phyloP scores from a whole-genome alignment of 176 grass and related monocot genomes.

The Carex cristatella region DNA sequence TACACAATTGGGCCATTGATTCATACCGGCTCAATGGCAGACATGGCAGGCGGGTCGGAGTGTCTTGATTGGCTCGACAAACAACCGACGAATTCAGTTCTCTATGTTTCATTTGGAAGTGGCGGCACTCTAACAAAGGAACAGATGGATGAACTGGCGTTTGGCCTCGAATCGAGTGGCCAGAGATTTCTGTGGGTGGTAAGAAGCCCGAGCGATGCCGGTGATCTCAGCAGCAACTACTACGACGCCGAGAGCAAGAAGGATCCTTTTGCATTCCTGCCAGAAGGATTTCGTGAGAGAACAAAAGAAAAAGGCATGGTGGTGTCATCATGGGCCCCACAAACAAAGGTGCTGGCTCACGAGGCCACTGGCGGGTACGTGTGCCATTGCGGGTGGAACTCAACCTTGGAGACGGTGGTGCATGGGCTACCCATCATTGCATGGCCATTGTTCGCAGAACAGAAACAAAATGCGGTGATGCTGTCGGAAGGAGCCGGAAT shows the following conservation, averaged over 20 bases:
- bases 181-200: slow-evolving; percentile 50
- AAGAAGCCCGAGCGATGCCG: slow-evolving; percentile 27
- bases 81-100: slow-evolving; percentile 43
- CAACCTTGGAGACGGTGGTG: slow-evolving; percentile 23
- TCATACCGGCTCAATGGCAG: not conserved
- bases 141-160: slow-evolving; percentile 43
- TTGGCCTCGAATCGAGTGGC: slow-evolving; percentile 35
- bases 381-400: slow-evolving; percentile 83
- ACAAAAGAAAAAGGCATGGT: slow-evolving; percentile 23
- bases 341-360: slow-evolving; percentile 38
- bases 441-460: slow-evolving; percentile 52
- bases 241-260: not conserved
- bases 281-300: slow-evolving; percentile 31
- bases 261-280: slow-evolving; percentile 27
- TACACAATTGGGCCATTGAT: slow-evolving; percentile 49
- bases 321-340: slow-evolving; percentile 9
- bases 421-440: slow-evolving; percentile 53
- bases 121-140: slow-evolving; percentile 35
- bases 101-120: slow-evolving; percentile 58
- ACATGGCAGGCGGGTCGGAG: not conserved
- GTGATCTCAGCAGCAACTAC: slow-evolving; percentile 17
- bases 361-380: slow-evolving; percentile 23
- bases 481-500: slow-evolving; percentile 22
- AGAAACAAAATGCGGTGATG: slow-evolving; percentile 55
- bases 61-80: slow-evolving; percentile 45